Percentiles rank a stretch among this genome's conserved stretches.
Evolutionary conservation across 1,139 yeast species (phyloP).

Genomic region (Suhomyces bokatorum): DNA sequence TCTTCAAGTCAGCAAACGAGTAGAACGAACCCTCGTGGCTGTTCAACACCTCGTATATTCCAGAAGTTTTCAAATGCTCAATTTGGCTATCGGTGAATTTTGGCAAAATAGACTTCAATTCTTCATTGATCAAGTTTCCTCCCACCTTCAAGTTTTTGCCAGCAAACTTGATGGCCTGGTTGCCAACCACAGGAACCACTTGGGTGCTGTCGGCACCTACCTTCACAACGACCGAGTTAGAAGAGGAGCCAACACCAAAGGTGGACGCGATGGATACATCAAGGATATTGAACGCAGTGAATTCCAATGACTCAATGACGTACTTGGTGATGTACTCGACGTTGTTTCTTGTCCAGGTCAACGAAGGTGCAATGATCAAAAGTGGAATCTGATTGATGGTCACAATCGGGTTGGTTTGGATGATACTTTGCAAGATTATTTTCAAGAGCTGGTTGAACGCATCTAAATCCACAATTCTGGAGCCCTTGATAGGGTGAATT

Average conservation of each 20-base stretch:
- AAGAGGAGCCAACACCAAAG: conserved; percentile 68
- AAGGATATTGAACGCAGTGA: conserved; percentile 71
- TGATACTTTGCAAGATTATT: conserved; percentile 56
- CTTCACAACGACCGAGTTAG: conserved; percentile 73
- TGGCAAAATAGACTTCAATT: conserved; percentile 56
- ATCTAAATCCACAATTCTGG: conserved; percentile 62
- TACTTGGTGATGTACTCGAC: conserved; percentile 72
- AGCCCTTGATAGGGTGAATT: conserved; percentile 62
- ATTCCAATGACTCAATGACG: conserved; percentile 69
- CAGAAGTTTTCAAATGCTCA: conserved; percentile 72
- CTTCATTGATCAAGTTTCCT: conserved; percentile 59
- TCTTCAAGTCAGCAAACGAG: conserved; percentile 50
- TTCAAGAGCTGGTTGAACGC: conserved; percentile 74
- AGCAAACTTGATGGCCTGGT: conserved; percentile 58
- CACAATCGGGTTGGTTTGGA: conserved; percentile 51
- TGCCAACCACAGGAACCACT: conserved; percentile 75
- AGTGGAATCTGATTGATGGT: conserved; percentile 49
- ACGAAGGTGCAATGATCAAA: conserved; percentile 61
- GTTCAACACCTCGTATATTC: conserved; percentile 71
- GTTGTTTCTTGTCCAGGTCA: conserved; percentile 67
- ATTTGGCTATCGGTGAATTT: conserved; percentile 57
- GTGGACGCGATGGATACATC: conserved; percentile 71
- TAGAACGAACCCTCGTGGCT: conserved; percentile 62
- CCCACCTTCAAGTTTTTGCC: conserved; percentile 56
- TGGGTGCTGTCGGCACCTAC: conserved; percentile 77